A percentile compares a stretch with the other conserved stretches of the same genome.
Conservation (phyloP, 2,329 filamentous ascomycete genomes). For the Xylaria arbuscula region DNA sequence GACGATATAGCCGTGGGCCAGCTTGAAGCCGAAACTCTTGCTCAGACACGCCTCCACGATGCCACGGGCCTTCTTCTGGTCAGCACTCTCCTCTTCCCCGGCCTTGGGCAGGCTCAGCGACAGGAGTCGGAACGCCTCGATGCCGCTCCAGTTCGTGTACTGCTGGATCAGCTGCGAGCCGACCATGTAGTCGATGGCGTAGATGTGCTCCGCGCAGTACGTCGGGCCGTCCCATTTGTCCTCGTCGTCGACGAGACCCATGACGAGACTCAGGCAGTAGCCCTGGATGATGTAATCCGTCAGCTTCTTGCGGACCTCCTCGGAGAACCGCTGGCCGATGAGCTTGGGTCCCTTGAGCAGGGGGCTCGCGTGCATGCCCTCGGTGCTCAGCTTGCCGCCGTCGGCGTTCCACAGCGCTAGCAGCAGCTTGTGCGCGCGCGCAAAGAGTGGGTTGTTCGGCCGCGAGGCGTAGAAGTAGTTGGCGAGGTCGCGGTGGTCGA, state of each 20-base stretch:
- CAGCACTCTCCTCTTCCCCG: conserved; percentile 55
- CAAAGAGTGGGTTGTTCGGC: conserved; percentile 59
- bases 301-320: conserved; percentile 57
- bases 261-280: conserved; percentile 62
- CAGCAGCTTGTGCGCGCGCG: conserved; percentile 59
- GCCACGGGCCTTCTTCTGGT: conserved; percentile 60
- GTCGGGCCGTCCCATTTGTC: conserved; percentile 65
- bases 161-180: conserved; percentile 65
- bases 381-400: conserved; percentile 59
- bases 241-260: conserved; percentile 63
- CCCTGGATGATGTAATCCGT: conserved; percentile 69
- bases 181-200: conserved; percentile 61
- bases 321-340: conserved; percentile 52
- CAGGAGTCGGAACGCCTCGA: conserved; percentile 62
- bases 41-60: conserved; percentile 64
- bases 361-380: conserved; percentile 61
- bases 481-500: conserved; percentile 52
- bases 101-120: conserved; percentile 54
- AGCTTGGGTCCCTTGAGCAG: conserved; percentile 59
- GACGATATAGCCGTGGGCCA: conserved; percentile 65
- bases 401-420: conserved; percentile 61
- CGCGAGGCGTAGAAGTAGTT: conserved; percentile 62
- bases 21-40: conserved; percentile 65
- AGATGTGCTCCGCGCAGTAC: conserved; percentile 62
- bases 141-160: conserved; percentile 63